Base-by-base conservation (phyloP, 2,329 filamentous ascomycete genomes). In the Calycina marina region DNA sequence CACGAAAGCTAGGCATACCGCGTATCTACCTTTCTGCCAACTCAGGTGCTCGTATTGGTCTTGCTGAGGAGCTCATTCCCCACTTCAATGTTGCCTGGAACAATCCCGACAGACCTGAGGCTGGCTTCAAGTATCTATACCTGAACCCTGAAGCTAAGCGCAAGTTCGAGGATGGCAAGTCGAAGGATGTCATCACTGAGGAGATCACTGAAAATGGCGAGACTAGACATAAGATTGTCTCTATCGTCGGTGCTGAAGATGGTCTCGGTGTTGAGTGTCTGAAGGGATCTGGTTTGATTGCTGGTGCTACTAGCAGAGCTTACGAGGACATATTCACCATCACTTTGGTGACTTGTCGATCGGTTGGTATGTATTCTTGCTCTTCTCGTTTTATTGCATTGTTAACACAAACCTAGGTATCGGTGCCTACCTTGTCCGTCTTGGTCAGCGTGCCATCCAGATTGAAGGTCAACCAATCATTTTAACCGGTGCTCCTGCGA, bases 301-400 rank as follows among this genome's bases (percentile, higher is more conserved):
- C 90, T 39, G 90, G 90, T 67, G 88, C 88, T 50, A 98, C 90
- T 20, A 93, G 86, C 55, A 77, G 82, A 55, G 90, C 90, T 25
- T 98, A 98, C 61, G 88, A 94, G 52, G 90, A 98, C 56, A 94
- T 98, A 56, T 98, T 98, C 65, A 98, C 90, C 37, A 78, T 94
- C 51, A 98, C 90, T 13, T 68, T 98, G 45, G 90, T 98, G 40
- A 98, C 90, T 41, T 98, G 90, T 61, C 80, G 90, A 54, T 98
- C 90, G 48, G 90, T 98, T 54, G 90, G 90, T 77, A 63, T 29
- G 45, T 47, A 31, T 34, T 46, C 38, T 49, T 39, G 29, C 18
- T 6, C 11, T 13, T 16, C 8, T 16, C 29, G 11, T 16, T 14
- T 14, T 17, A 3, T 17, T 8, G 14, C 14, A 14, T 18, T 33